Base-by-base conservation (phyloP, 495 filamentous ascomycete species). In the Saxophila tyrrhenica region DNA sequence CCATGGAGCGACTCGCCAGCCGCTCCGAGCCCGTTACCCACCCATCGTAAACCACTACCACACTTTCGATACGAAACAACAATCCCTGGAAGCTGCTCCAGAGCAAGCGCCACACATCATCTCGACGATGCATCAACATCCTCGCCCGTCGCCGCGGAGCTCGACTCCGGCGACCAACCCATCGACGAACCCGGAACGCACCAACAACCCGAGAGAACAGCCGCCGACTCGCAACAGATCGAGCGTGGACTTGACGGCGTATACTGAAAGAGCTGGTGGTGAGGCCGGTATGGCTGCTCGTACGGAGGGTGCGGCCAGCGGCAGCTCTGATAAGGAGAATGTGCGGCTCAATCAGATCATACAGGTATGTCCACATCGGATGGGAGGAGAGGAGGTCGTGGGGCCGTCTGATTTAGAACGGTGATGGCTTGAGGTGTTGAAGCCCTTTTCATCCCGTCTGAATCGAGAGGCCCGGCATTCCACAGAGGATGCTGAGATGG, bases 301-400 rank as follows among this genome's bases (percentile, higher is more conserved):
- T 10, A 17, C 24, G 22, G 53, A 56, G 15, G 17, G 39, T 21
- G 17, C 54, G 1, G 38, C 48, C 22, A 43, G n/a, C 22, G 50
- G 49, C 20, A 44, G 21, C 8, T 48, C 42, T 43, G 65, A 52
- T 39, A 57, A 51, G 49, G 59, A 60, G 51, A 62, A 43, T 21
- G 57, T 39, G 29, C 91, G 89, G 67, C 72, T 94, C 56, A 89
- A 87, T 63, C 89, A 95, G 73, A 87, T 95, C 59, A 83, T 95
- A 59, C 85, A 90, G 77, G 89, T 92, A 19, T 3, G 48, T 39
- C 23, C 29, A 76, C n/a, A n/a, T n/a, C n/a, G n/a, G n/a, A n/a
- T n/a, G n/a, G n/a, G n/a, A 13, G 24, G 39, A 35, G 9, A 29
- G 22, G 15, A 23, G 23, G 24, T 22, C 3, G 20, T 20, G 25